Percentiles rank a stretch among this genome's conserved stretches.
Evolutionary conservation across 1,284 basidiomycete species (phyloP).

Genomic region (Coriolopsis trogii): DNA sequence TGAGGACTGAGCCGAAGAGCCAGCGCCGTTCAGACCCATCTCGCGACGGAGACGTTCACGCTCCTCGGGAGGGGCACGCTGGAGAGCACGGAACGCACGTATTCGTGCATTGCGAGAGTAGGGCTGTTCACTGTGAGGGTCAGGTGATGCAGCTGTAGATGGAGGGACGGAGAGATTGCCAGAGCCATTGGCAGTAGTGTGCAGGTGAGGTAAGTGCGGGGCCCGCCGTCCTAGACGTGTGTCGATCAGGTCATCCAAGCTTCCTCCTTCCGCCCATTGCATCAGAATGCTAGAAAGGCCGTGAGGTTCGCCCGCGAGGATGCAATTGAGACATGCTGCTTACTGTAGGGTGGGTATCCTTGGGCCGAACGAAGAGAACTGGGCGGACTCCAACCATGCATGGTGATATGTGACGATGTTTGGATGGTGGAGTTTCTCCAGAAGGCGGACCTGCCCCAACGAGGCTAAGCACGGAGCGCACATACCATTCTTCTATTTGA

Average conservation of each 20-base stretch:
- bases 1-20: slow-evolving; percentile 10
- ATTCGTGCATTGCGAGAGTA: slow-evolving; percentile 72
- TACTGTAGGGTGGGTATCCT: slow-evolving; percentile 83
- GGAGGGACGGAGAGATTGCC: slow-evolving; percentile 15
- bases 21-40: slow-evolving; percentile 40
- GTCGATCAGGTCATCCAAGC: slow-evolving; percentile 83
- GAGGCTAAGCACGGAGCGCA: not conserved
- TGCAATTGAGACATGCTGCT: slow-evolving; percentile 14
- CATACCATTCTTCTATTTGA: not conserved
- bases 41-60: slow-evolving; percentile 58
- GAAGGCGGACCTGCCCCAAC: slow-evolving; percentile 63
- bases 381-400: slow-evolving; percentile 87
- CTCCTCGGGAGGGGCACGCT: slow-evolving; percentile 63
- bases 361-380: slow-evolving; percentile 86
- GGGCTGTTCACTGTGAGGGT: slow-evolving; percentile 30
- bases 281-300: slow-evolving; percentile 75
- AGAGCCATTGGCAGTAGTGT: slow-evolving; percentile 26
- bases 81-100: slow-evolving; percentile 72
- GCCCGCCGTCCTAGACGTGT: slow-evolving; percentile 58
- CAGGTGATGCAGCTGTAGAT: slow-evolving; percentile 17
- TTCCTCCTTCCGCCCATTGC: slow-evolving; percentile 91
- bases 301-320: not conserved
- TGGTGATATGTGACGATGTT: slow-evolving; percentile 97
- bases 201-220: slow-evolving; percentile 21
- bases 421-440: slow-evolving; percentile 87